phyloP scores from a whole-genome alignment of 2,329 filamentous ascomycete genomes.

The Orbilia blumenaviensis region DNA sequence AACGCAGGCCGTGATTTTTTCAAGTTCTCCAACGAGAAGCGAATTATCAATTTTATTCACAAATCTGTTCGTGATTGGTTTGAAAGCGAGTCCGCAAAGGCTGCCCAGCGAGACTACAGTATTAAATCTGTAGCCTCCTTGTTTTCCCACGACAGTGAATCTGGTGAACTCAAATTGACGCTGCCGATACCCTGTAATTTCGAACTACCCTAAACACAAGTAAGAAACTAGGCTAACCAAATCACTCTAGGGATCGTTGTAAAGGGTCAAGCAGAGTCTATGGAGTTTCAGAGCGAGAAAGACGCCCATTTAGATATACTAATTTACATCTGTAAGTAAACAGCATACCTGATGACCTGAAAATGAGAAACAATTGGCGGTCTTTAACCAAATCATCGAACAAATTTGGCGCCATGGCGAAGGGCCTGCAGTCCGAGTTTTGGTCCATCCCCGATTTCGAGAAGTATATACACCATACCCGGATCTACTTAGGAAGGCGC shows the following conservation, averaged over 20 bases:
- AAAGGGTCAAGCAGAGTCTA: background rate
- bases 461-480: background rate
- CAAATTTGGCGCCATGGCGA: no score
- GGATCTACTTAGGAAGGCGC: background rate
- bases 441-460: constrained; percentile 10
- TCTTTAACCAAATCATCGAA: no score
- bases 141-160: background rate
- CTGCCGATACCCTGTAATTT: constrained; percentile 13
- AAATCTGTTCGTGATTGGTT: constrained; percentile 32
- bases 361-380: background rate
- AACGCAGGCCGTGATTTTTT: constrained; percentile 20
- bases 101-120: background rate
- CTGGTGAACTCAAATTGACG: constrained; percentile 3
- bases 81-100: background rate
- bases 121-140: constrained; percentile 1
- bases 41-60: constrained; percentile 9
- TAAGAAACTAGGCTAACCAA: background rate
- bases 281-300: constrained; percentile 1
- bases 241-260: background rate
- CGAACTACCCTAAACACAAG: background rate
- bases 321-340: constrained; percentile 2
- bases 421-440: constrained; percentile 3
- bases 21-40: constrained; percentile 16
- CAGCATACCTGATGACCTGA: no score
- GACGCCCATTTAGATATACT: constrained; percentile 10